Percentiles rank a stretch among this genome's conserved stretches.
These are phyloP conservation scores for Mrakia frigida DNA, from an alignment of 768 basidiomycete genomes.

Conservation along the genomic window DNA sequence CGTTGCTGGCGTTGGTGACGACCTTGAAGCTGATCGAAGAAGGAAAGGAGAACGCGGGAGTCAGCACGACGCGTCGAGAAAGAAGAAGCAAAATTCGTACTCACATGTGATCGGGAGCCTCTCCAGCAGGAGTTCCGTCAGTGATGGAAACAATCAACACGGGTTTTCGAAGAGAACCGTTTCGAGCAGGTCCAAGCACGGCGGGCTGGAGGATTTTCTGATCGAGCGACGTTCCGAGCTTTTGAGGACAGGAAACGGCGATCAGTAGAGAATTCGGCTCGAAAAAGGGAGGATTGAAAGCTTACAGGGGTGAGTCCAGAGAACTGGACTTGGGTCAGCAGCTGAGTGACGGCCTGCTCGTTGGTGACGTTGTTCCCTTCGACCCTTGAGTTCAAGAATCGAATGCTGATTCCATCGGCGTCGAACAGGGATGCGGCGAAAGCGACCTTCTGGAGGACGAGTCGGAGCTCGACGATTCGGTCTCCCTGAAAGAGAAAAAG, in stretches of 20 bases:
- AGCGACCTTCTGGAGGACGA: slow-evolving; percentile 41
- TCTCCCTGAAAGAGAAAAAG: slow-evolving; percentile 39
- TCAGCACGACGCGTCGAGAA: neutral
- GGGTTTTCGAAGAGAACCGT: slow-evolving; percentile 45
- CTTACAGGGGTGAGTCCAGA: slow-evolving; percentile 29
- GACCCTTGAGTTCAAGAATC: slow-evolving; percentile 47
- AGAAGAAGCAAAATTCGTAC: neutral
- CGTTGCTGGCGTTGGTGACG: slow-evolving; percentile 40
- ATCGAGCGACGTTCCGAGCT: slow-evolving; percentile 43
- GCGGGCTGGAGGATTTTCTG: slow-evolving; percentile 47
- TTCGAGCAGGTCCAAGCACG: slow-evolving; percentile 44
- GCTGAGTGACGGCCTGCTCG: slow-evolving; percentile 15
- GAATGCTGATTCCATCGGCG: slow-evolving; percentile 46
- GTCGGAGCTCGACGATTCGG: slow-evolving; percentile 48
- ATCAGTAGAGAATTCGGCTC: neutral
- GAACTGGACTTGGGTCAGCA: slow-evolving; percentile 45
- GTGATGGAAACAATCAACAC: slow-evolving; percentile 44
- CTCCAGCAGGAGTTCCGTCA: slow-evolving; percentile 19
- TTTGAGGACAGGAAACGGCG: neutral
- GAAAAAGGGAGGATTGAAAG: neutral
- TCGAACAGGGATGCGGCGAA: slow-evolving; percentile 46
- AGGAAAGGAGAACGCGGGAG: neutral
- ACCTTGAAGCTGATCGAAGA: slow-evolving; percentile 38
- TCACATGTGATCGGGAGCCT: slow-evolving; percentile 34
- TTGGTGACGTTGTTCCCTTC: slow-evolving; percentile 30